Percentiles rank a stretch among this genome's conserved stretches.
These are phyloP conservation scores for Colletotrichum liaoningense DNA, from an alignment of 2,329 filamentous ascomycete genomes.

Conservation along the genomic window DNA sequence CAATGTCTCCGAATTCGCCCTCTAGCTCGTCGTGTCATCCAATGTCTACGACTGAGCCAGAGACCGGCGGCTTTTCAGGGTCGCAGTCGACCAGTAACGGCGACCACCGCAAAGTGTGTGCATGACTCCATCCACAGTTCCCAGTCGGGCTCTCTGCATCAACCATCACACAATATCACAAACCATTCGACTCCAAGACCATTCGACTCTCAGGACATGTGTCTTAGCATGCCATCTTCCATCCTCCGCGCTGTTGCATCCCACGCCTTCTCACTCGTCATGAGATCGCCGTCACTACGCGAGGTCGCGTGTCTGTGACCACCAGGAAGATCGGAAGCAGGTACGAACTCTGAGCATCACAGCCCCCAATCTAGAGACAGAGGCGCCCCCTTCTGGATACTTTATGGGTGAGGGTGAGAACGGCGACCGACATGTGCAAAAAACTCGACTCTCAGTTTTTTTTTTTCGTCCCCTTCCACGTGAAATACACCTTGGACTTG, in stretches of 20 bases:
- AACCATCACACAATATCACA: slow-evolving; percentile 36
- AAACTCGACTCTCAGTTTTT: background rate
- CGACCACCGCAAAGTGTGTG: slow-evolving; percentile 23
- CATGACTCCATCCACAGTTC: slow-evolving; percentile 31
- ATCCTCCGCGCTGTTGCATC: slow-evolving; percentile 3
- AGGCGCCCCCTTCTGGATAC: slow-evolving; percentile 1
- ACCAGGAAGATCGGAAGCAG: slow-evolving; percentile 31
- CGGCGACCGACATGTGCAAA: slow-evolving; percentile 26
- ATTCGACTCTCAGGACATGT: slow-evolving; percentile 25
- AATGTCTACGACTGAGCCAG: slow-evolving; percentile 2
- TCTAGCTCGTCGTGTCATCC: slow-evolving; percentile 12
- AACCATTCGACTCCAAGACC: slow-evolving; percentile 28
- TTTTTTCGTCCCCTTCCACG: slow-evolving; percentile 9
- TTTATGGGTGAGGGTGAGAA: background rate
- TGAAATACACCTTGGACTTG: slow-evolving; percentile 13
- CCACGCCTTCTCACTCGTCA: slow-evolving; percentile 26
- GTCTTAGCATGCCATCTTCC: slow-evolving; percentile 17
- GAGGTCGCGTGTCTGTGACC: slow-evolving; percentile 33
- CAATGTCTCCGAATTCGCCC: slow-evolving; percentile 31
- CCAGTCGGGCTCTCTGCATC: slow-evolving; percentile 16
- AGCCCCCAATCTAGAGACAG: slow-evolving; percentile 15
- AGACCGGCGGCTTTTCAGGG: slow-evolving; percentile 13
- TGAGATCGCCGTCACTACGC: slow-evolving; percentile 20
- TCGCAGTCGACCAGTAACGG: slow-evolving; percentile 21
- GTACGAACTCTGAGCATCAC: slow-evolving; percentile 24